Conservation (phyloP, 352 stramenopile genomes). For the Phytophthora sp. region DNA sequence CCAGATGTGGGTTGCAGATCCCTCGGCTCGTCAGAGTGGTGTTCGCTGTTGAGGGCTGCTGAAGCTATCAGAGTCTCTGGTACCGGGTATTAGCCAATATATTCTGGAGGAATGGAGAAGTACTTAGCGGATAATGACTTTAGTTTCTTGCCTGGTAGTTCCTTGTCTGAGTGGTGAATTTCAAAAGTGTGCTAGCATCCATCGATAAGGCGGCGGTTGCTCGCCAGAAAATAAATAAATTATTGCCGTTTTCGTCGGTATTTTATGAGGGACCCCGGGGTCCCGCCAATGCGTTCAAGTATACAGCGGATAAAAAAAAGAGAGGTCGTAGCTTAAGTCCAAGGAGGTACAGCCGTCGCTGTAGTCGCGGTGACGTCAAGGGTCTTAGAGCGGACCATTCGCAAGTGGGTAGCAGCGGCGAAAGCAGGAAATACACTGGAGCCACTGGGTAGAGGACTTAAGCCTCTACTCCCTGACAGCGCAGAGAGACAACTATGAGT, state of each 20-base stretch:
- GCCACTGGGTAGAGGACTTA: not conserved
- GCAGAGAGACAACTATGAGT: constrained; percentile 20
- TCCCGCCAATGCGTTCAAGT: not conserved
- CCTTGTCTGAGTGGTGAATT: too few species aligned
- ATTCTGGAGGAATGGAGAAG: too few species aligned
- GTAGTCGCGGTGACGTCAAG: not conserved
- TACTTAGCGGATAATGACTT: not conserved
- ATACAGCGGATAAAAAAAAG: not conserved
- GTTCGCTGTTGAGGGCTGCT: too few species aligned
- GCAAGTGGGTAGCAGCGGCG: not conserved
- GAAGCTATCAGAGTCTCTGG: too few species aligned
- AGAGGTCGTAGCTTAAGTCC: not conserved
- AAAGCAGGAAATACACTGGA: not conserved
- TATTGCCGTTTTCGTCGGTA: not conserved
- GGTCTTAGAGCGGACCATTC: not conserved
- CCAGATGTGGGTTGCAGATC: too few species aligned
- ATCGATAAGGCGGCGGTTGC: too few species aligned
- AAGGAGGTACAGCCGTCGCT: not conserved
- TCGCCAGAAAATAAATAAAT: not conserved
- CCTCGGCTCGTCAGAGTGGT: too few species aligned
- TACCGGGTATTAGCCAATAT: too few species aligned
- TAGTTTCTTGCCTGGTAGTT: not conserved
- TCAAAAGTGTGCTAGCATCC: too few species aligned
- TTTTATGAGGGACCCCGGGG: not conserved
- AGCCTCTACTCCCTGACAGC: constrained; percentile 1